phyloP scores from a whole-genome alignment of 352 stramenopile species.

The Phytophthora citricola region DNA sequence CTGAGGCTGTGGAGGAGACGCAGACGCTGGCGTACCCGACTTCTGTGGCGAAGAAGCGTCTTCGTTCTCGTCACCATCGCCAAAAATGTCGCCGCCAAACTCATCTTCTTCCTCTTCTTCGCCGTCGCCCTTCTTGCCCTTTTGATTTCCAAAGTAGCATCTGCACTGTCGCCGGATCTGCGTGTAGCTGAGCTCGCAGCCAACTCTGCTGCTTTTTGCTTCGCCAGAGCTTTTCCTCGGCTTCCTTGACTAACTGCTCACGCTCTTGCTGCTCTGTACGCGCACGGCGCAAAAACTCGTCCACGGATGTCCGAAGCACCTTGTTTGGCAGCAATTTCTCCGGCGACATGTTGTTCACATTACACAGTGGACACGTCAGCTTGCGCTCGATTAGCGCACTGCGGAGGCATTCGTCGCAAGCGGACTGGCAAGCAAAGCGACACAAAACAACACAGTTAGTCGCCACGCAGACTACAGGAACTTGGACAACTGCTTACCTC shows the following conservation, averaged over 20 bases:
- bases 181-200: conserved; percentile 55
- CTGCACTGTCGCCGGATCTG: conserved; percentile 71
- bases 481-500: conserved; percentile 61
- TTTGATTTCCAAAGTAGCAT: conserved; percentile 90
- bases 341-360: conserved; percentile 83
- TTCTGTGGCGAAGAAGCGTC: conserved; percentile 30
- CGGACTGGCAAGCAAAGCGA: conserved; percentile 51
- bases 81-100: conserved; percentile 88
- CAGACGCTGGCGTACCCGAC: conserved; percentile 12
- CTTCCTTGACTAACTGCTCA: conserved; percentile 86
- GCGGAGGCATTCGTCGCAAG: conserved; percentile 86
- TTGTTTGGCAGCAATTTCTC: conserved; percentile 89
- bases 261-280: conserved; percentile 86
- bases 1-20: conserved; percentile 34
- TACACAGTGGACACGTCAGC: conserved; percentile 82
- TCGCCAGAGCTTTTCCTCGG: conserved; percentile 79
- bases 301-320: conserved; percentile 79
- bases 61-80: conserved; percentile 64
- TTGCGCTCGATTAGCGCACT: conserved; percentile 82
- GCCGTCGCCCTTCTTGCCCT: conserved; percentile 74
- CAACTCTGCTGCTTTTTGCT: conserved; percentile 77
- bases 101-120: conserved; percentile 85
- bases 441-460: conserved; percentile 26
- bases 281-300: conserved; percentile 82
- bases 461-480: conserved; percentile 18